Percentiles rank a stretch among this genome's conserved stretches.
Evolutionary conservation across 306 rosid genomes (phyloP).

Genomic region (Carpinus viminea): DNA sequence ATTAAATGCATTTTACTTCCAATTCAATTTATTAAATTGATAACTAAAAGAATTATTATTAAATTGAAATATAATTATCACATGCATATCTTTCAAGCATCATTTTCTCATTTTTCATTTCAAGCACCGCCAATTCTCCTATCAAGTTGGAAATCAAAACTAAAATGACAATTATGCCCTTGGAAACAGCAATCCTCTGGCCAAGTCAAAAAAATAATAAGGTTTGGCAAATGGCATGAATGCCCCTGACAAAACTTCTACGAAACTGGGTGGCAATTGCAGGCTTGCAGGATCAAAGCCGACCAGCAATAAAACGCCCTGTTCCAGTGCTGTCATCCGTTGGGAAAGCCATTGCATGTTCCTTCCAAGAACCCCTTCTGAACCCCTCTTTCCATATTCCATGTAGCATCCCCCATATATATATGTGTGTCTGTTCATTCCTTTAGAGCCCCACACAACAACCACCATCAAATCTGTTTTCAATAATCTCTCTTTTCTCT

Average conservation of each 20-base stretch:
- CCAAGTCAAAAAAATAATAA: not conserved
- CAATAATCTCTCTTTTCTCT: not conserved
- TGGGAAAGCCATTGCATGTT: slow-evolving; percentile 17
- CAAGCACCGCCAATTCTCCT: too few relatives aligned
- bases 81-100: too few relatives aligned
- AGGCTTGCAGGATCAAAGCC: slow-evolving; percentile 46
- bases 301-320: slow-evolving; percentile 45
- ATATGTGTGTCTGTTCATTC: not conserved
- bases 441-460: not conserved
- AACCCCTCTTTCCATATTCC: not conserved
- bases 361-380: slow-evolving; percentile 43
- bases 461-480: not conserved
- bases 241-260: slow-evolving; percentile 33
- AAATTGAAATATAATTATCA: too few relatives aligned
- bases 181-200: not conserved
- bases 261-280: slow-evolving; percentile 61
- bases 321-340: slow-evolving; percentile 59
- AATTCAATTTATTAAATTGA: too few relatives aligned
- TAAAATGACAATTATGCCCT: not conserved
- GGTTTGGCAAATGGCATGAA: slow-evolving; percentile 1
- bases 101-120: too few relatives aligned
- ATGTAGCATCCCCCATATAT: too few relatives aligned
- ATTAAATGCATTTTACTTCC: too few relatives aligned
- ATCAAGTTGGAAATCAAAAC: not conserved
- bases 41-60: too few relatives aligned